Evolutionary conservation across 805 yeast species (phyloP).

Genomic region (Candida broadrunensis): DNA sequence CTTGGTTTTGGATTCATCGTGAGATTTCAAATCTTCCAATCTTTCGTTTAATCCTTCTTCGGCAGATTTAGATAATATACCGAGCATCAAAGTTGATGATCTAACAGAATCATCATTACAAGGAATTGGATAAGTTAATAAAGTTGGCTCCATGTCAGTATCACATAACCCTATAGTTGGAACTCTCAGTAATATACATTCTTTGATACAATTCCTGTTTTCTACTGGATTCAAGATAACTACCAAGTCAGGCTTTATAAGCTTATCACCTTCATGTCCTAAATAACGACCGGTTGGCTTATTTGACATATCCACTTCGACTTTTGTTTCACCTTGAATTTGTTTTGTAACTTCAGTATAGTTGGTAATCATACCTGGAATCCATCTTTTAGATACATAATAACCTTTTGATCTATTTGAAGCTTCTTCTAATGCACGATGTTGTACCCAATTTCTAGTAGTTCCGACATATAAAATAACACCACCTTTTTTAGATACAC

Average conservation of each 20-base stretch:
- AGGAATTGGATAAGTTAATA: slow-evolving; percentile 92
- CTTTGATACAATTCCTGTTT: slow-evolving; percentile 73
- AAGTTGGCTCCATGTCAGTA: slow-evolving; percentile 87
- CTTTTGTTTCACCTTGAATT: slow-evolving; percentile 25
- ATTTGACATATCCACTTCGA: slow-evolving; percentile 75
- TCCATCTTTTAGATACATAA: slow-evolving; percentile 84
- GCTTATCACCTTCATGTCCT: slow-evolving; percentile 42
- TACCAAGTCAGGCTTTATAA: slow-evolving; percentile 85
- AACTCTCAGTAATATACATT: slow-evolving; percentile 76
- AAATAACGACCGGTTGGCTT: slow-evolving; percentile 59
- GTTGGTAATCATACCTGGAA: slow-evolving; percentile 92
- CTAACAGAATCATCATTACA: slow-evolving; percentile 92
- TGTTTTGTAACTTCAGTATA: slow-evolving; percentile 67
- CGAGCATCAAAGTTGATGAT: slow-evolving; percentile 73
- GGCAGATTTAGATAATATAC: slow-evolving; percentile 84
- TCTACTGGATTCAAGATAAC: slow-evolving; percentile 86
- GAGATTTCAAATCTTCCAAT: slow-evolving; percentile 24
- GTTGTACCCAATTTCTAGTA: slow-evolving; percentile 60
- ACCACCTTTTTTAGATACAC: slow-evolving; percentile 83
- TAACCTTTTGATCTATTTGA: slow-evolving; percentile 76
- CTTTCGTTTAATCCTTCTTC: slow-evolving; percentile 69
- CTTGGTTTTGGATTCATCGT: slow-evolving; percentile 7
- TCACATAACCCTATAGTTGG: slow-evolving; percentile 95
- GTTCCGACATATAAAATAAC: slow-evolving; percentile 83
- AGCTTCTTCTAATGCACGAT: slow-evolving; percentile 70